phyloP scores from a whole-genome alignment of 140 eudicot genomes.

The Stevia rebaudiana region DNA sequence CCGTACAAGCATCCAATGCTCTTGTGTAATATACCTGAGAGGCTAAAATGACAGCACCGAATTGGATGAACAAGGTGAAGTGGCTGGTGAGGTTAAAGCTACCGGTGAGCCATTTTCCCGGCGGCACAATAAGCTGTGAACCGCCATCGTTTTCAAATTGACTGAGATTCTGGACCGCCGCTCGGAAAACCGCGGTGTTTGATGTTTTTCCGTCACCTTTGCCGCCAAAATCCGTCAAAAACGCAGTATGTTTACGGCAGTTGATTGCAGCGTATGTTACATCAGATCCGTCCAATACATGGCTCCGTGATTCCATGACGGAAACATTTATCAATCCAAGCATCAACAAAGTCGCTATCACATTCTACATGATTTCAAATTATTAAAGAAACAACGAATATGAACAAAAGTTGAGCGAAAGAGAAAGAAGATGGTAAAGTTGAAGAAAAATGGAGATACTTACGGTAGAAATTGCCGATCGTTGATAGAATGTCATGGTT shows the following conservation, averaged over 20 bases:
- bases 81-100: constrained; percentile 70
- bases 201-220: constrained; percentile 62
- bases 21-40: constrained; percentile 42
- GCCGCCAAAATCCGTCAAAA: constrained; percentile 71
- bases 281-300: background rate
- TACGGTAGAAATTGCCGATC: constrained; percentile 15
- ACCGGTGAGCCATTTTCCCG: constrained; percentile 85
- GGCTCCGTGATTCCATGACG: constrained; percentile 23
- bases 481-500: constrained; percentile 19
- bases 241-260: constrained; percentile 61
- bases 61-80: constrained; percentile 64
- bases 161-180: constrained; percentile 53
- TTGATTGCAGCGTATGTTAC: constrained; percentile 37
- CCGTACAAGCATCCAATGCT: too few species aligned
- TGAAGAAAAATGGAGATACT: background rate
- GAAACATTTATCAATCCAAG: constrained; percentile 10
- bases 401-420: background rate
- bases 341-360: constrained; percentile 11
- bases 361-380: constrained; percentile 12
- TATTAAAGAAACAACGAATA: too few species aligned
- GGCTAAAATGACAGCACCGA: constrained; percentile 62
- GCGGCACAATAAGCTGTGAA: constrained; percentile 62
- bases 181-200: constrained; percentile 57
- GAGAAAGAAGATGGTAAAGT: too few species aligned
- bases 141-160: constrained; percentile 53